Percentiles rank a stretch among this genome's conserved stretches.
phyloP scores from a whole-genome alignment of 352 stramenopile species.

The Phytophthora hibernalis region DNA sequence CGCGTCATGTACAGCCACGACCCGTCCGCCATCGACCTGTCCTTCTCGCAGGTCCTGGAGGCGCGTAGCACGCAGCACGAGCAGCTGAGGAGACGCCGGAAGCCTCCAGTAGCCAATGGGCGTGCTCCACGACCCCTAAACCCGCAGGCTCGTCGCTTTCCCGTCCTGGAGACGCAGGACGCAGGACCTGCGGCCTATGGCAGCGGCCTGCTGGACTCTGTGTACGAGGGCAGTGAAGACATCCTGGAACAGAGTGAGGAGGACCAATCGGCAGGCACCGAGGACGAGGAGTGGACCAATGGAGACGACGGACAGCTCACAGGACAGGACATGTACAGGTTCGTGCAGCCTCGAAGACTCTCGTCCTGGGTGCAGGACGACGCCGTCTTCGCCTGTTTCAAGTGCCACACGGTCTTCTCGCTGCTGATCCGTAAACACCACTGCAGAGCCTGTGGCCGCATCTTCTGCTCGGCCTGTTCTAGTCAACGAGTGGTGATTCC shows the following conservation, averaged over 20 bases:
- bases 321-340: constrained; percentile 81
- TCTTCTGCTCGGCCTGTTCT: constrained; percentile 83
- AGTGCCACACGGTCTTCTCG: constrained; percentile 84
- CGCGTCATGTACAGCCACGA: constrained; percentile 52
- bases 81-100: constrained; percentile 37
- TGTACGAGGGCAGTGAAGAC: constrained; percentile 63
- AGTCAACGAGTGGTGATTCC: constrained; percentile 87
- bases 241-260: constrained; percentile 43
- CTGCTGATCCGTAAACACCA: constrained; percentile 86
- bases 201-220: constrained; percentile 56
- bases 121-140: neutral
- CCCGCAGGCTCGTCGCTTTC: constrained; percentile 14
- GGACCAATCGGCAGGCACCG: constrained; percentile 20
- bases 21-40: constrained; percentile 62
- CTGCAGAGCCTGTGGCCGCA: constrained; percentile 80
- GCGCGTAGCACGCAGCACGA: constrained; percentile 64
- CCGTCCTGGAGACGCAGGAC: constrained; percentile 27
- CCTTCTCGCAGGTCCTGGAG: constrained; percentile 85
- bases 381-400: constrained; percentile 87
- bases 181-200: constrained; percentile 33
- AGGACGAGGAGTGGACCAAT: constrained; percentile 75
- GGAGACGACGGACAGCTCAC: constrained; percentile 54
- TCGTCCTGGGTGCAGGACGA: constrained; percentile 90
- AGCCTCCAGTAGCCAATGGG: constrained; percentile 19
- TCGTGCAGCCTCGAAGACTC: constrained; percentile 79